Evolutionary conservation across 2,329 filamentous ascomycete species (phyloP).

Genomic region (Fusarium sulawesiense): DNA sequence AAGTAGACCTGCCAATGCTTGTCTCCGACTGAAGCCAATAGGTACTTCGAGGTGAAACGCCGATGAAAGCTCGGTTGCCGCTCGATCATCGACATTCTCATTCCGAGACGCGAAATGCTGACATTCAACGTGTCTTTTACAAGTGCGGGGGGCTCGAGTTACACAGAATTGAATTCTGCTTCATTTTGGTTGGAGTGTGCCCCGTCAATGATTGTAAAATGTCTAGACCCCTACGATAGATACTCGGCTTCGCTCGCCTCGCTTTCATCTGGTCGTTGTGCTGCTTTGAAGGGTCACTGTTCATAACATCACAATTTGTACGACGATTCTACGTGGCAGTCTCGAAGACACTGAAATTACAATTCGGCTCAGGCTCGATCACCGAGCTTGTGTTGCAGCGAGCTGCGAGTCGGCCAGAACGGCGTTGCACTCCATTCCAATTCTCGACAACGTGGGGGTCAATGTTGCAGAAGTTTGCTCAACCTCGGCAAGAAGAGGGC

Average conservation of each 20-base stretch:
- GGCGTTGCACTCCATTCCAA: background rate
- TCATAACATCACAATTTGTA: background rate
- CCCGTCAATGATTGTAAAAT: too few species aligned
- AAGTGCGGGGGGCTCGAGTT: background rate
- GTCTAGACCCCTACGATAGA: too few species aligned
- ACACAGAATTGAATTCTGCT: background rate
- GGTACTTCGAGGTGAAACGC: too few species aligned
- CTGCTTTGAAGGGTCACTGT: too few species aligned
- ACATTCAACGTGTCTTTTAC: background rate
- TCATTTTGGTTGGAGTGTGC: rapidly evolving
- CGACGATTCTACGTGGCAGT: background rate
- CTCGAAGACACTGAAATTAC: background rate
- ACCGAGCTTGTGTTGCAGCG: background rate
- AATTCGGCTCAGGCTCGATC: background rate
- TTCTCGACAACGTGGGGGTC: background rate
- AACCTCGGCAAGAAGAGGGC: background rate
- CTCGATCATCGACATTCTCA: background rate
- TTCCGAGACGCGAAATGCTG: background rate
- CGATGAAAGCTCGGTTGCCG: background rate
- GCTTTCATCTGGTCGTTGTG: background rate
- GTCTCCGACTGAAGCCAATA: too few species aligned
- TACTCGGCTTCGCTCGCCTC: background rate
- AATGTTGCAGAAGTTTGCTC: background rate
- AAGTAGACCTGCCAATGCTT: too few species aligned
- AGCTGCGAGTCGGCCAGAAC: background rate